Base-by-base conservation (phyloP, 106 monocot genomes). In the Acorus calamus region DNA sequence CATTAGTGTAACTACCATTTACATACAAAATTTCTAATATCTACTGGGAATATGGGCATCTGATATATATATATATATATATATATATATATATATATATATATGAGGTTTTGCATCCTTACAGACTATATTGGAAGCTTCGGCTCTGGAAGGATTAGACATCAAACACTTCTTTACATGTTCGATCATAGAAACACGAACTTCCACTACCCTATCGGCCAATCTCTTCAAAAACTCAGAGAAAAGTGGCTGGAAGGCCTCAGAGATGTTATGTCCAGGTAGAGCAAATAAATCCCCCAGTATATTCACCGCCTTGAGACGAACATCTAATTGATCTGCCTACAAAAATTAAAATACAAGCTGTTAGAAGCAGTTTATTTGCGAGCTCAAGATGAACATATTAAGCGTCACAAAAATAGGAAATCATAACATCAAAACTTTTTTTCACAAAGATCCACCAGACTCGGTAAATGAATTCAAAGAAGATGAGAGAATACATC, bases 51-150 rank as follows among this genome's bases (percentile, higher is more conserved):
- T 28, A 28, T 28, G 28, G 28, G 28, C 28, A 28, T 28, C 28
- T 28, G 28, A 28, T n/a, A n/a, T n/a, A n/a, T n/a, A n/a, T n/a
- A n/a, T n/a, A n/a, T n/a, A n/a, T n/a, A 28, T 28, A 28, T 28
- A 28, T 28, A 28, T 28, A 28, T 28, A 28, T 28, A 28, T 28
- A 28, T 28, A 28, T 28, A 28, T 28, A 28, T 28, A 28, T 0
- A 28, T 0, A 28, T 28, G 28, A 28, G 28, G 28, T 28, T 28
- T 28, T 69, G 6, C 5, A 47, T 68, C 47, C 82, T 84, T 85
- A 96, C 96, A 80, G 50, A 91, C 85, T n/a, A 96, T 96, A 47
- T 81, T 76, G 56, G 82, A 61, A 69, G 87, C 82, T 81, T 96
- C 96, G 66, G 78, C 62, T 53, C 82, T 66, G 11, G 75, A 80